A percentile compares a stretch with the other conserved stretches of the same genome.
phyloP scores from a whole-genome alignment of 1,284 basidiomycete genomes.

The Ustilago esculenta region DNA sequence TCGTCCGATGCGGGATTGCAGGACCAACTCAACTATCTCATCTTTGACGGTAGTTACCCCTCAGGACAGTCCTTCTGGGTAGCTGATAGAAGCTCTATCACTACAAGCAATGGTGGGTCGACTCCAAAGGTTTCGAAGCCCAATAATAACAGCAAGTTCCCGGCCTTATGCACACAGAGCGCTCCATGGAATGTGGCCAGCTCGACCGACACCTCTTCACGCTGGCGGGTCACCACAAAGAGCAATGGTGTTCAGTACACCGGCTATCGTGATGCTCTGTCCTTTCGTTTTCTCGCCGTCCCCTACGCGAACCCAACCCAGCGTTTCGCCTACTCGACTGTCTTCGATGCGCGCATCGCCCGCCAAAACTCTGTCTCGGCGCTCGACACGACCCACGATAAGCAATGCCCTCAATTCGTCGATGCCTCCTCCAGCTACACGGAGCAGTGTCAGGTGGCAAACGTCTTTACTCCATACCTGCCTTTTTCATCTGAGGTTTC shows the following conservation, averaged over 20 bases:
- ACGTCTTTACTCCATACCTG: slow-evolving; percentile 71
- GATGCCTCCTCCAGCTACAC: slow-evolving; percentile 10
- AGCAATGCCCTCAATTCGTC: slow-evolving; percentile 36
- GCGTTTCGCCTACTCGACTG: slow-evolving; percentile 40
- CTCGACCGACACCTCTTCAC: slow-evolving; percentile 22
- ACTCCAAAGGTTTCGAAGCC: slow-evolving; percentile 3
- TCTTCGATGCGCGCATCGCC: slow-evolving; percentile 14
- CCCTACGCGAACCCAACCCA: slow-evolving; percentile 39
- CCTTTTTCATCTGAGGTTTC: slow-evolving; percentile 59
- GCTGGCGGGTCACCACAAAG: slow-evolving; percentile 19
- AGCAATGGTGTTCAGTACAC: slow-evolving; percentile 35
- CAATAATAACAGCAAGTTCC: slow-evolving; percentile 6
- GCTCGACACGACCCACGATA: slow-evolving; percentile 9
- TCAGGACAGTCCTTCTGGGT: slow-evolving; percentile 28
- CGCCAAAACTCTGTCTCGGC: slow-evolving; percentile 11
- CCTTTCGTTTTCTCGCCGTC: slow-evolving; percentile 39
- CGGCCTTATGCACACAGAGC: slow-evolving; percentile 38
- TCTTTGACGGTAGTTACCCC: slow-evolving; percentile 21
- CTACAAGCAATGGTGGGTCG: background rate
- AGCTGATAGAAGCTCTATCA: slow-evolving; percentile 9
- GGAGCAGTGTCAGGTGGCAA: slow-evolving; percentile 72
- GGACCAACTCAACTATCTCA: slow-evolving; percentile 28
- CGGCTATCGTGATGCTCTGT: slow-evolving; percentile 40
- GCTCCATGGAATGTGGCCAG: slow-evolving; percentile 30
- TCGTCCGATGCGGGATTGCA: slow-evolving; percentile 26